Base-by-base conservation (phyloP, 2,329 filamentous ascomycete species). In the Parastagonospora nodorum region DNA sequence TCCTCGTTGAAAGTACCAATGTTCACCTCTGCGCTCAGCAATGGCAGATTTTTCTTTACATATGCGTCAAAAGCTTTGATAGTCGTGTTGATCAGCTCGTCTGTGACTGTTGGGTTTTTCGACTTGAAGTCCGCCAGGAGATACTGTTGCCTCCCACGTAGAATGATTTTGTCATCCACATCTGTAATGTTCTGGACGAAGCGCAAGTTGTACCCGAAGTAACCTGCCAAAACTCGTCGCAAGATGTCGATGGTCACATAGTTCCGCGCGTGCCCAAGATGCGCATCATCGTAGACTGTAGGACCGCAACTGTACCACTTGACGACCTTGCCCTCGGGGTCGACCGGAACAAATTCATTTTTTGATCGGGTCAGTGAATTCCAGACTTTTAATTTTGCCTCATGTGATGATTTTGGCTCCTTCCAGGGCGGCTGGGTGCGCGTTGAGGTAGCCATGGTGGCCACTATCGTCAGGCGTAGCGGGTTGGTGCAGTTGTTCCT, bases 181-280 rank as follows among this genome's bases (percentile, higher is more conserved):
- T 75, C 92, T 27, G 92, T 96, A 57, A 94, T 91, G 76, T 96
- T 96, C 88, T 95, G 94, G 59, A 96, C 89, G 76, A 95, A 96
- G 53, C 87, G 85, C 60, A 96, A 84, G 36, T 91, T 79, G 73
- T 89, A 94, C 54, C 85, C 84, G 72, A 96, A 95, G 75, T 94
- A 93, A 72, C 93, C 86, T 66, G 83, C 80, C 74, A 96, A 76
- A 63, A 96, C 90, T 64, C 92, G 86, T 54, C 92, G 84, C 4
- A 96, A 86, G 58, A 96, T 92, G 73, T 96, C 92, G 39, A 90
- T 93, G 42, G 88, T 90, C 57, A 96, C 89, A 82, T 96, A 96
- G 77, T 96, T 96, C 62, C 90, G 82, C 28, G 90, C 91, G 74
- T 96, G 91, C 28, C 90, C 88, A 54, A 93, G 75, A 78, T 93